Base-by-base conservation (phyloP, 305 asterid genomes). In the Fraxinus angustifolia region DNA sequence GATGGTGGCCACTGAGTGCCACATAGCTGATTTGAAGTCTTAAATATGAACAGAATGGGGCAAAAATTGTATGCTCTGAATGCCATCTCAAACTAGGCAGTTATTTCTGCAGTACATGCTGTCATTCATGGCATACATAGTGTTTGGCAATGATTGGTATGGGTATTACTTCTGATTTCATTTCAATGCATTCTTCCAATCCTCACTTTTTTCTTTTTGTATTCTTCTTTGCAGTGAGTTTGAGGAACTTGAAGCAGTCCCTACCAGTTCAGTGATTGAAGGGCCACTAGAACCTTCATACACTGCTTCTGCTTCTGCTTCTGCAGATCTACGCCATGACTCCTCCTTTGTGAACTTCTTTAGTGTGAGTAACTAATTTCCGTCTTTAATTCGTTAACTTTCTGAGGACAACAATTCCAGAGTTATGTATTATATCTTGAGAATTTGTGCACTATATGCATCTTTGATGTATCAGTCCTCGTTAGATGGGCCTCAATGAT, bases 241-340 rank as follows among this genome's bases (percentile, higher is more conserved):
- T 40, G 97, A 93, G 85, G 98, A 93, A 87, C 90, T 93, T 78
- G 98, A 93, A 90, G 96, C 96, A 83, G 97, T 93, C 78, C 96
- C 98, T 21, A 90, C 94, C 10, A 80, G 83, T 81, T 83, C 81
- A 12, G 83, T 79, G 78, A 82, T 79, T 80, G 87, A 86, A 82
- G 84, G 88, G 56, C 67, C 89, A 34, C 77, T 83, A 70, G 88
- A 83, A 83, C 88, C 84, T 8, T 30, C 85, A 50, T 62, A 73
- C 81, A 76, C 80, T 76, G 79, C 86, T 14, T 33, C 82, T 50
- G 36, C 36, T 56, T 50, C 82, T 5, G 65, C 36, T 56, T 50
- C 82, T 5, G 65, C 85, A 36, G 87, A 42, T 76, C 80, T 33
- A 10, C 83, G 79, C 26, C 87, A 82, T 19, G 89, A 86, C 76